Base-by-base conservation (phyloP, 1,139 yeast genomes). In the Trichomonascaceae sp. region DNA sequence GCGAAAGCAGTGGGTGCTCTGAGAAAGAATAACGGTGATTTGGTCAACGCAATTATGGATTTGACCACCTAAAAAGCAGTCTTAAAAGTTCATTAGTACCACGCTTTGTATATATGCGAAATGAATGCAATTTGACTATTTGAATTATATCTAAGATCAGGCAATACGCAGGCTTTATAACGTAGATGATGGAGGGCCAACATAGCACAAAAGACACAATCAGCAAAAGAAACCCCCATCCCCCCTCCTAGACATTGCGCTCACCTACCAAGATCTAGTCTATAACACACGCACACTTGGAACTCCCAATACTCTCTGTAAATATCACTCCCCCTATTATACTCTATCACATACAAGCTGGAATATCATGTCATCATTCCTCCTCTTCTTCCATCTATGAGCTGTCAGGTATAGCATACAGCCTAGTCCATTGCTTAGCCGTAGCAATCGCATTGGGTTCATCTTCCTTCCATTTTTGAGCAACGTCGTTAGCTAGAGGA, bases 401-500 rank as follows among this genome's bases (percentile, higher is more conserved):
- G 17, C 19, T 32, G 12, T 43, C 46, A 24, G 47, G 27, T 20
- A 17, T 19, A 15, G 95, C 95, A 69, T 81, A 89, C 66, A 76
- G 74, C 56, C 69, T 71, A 0, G 98, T 91, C 97, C 97, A 91
- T 62, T 85, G 85, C 65, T 75, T 79, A n/a, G 98, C 98, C 27
- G 87, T 90, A 30, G 75, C 80, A 54, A 89, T 84, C 20, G 98
- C 98, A 59, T 77, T 77, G 53, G 79, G 75, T 70, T 90, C 96
- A 65, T 93, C 83, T 60, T 82, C 85, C 67, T 91, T 87, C 98
- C 99, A 93, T 63, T 86, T 93, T 62, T 89, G 91, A 2, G 99
- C 99, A 45, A 93, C 99, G 63, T 93, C 99, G 66, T 93, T 93
- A 36, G 98, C 98, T 60, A 95, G 78, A 1, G 99, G 99, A 71